Evolutionary conservation across 164 flowering plant species (phyloP), one percentile per base, ranked within the genome.

Genomic region (Berberis thunbergii): DNA sequence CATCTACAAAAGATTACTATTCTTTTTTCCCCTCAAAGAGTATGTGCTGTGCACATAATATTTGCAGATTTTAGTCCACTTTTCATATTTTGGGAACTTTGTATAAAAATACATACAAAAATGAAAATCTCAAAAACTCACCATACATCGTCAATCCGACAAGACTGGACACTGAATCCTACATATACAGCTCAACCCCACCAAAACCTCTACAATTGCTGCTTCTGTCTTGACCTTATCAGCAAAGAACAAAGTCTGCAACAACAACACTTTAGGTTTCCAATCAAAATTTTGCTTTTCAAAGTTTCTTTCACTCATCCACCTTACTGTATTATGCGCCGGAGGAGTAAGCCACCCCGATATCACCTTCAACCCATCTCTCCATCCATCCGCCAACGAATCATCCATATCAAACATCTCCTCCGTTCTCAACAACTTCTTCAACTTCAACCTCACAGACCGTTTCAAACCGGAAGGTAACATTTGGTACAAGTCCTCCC

Each of bases 211-310:
- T 2, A 70, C 81, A 45, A 91, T 80, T 43, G 95, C 89, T 0
- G 86, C 92, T 82, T 91, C 98, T 45, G 92, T 77, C 78, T 86
- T 91, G 81, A 80, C 91, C 73, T 64, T 72, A 63, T 91, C 92
- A 0, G 95, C 69, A 65, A 70, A 89, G 64, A 84, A 77, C 74
- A 91, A 57, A 1, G 98, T 91, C 76, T 91, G 91, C 58, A 89
- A 39, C 70, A 89, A 57, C 70, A 86, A 55, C 53, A 80, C 86
- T 1, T 71, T 73, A 1, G 86, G 81, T 72, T 65, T 76, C 13
- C 70, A 64, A 40, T 79, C 83, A 46, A 88, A 79, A 61, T 60
- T 68, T 65, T 76, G 79, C 69, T 73, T 80, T 81, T 87, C 98
- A 56, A 73, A 50, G 45, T 69, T 81, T 79, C 87, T 73, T 77